Base-by-base conservation (phyloP, 2,329 filamentous ascomycete species). In the Epichloe festucae region DNA sequence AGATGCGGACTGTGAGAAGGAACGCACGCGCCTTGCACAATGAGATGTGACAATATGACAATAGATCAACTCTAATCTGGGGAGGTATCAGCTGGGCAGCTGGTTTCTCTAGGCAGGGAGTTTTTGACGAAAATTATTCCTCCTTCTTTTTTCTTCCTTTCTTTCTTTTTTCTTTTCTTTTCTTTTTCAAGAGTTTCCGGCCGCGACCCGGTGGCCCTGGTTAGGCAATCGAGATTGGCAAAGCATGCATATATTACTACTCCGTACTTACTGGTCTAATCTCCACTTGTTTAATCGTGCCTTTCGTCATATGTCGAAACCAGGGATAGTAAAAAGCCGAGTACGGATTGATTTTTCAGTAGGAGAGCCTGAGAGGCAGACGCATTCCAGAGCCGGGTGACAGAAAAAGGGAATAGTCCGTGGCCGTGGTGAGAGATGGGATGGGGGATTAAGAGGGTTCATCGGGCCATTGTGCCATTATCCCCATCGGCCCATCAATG, bases 401-500 rank as follows among this genome's bases (percentile, higher is more conserved):
- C 15, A 44, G 40, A 6, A 19, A n/a, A 14, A 38, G 43, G 14
- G 43, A 15, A 31, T 35, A 23, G 23, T 35, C 23, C 23, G 23
- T 5, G 7, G 27, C 23, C 23, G 6, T 5, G 7, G 27, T 12
- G n/a, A 44, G n/a, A 44, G 11, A 44, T 7, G n/a, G 17, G 31
- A 17, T 14, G 10, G 27, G 23, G 23, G 11, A 21, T 3, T 31
- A 40, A 48, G 21, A 44, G 23, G n/a, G 11, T 17, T 46, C 19
- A 31, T 31, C 48, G 14, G n/a, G 35, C 49, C 23, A 38, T 34
- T 15, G 5, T 27, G 8, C 21, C 3, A 10, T 31, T 31, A 31
- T 31, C 15, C 17, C 48, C 46, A 35, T 35, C 48, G 41, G 42
- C 44, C 45, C 52, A 49, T 53, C 51, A 46, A 45, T 40, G 49